Base-by-base conservation (phyloP, 2,329 filamentous ascomycete species). In the Corinectria fuckeliana region DNA sequence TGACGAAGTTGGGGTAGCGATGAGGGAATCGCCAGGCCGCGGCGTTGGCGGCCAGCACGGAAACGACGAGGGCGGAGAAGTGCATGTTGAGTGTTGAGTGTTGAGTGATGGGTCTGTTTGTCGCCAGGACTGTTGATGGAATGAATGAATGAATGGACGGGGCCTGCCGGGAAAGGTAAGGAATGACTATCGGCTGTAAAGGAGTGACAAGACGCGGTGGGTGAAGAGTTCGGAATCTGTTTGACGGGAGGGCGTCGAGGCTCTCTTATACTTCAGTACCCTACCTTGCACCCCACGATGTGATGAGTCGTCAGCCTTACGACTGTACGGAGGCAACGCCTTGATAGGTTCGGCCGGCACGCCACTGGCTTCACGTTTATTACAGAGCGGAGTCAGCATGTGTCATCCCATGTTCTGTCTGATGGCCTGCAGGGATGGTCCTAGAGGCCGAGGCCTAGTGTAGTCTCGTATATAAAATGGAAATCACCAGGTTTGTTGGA, bases 41-140 rank as follows among this genome's bases (percentile, higher is more conserved):
- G 64, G 65, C 67, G 41, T 51, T 58, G 41, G 64, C 48, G 39
- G 41, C 57, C 38, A 60, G 42, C 32, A 48, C 41, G 54, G 57
- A 60, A 36, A 60, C 47, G 28, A 42, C 26, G 18, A 60, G 7
- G 23, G 52, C 11, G 34, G 57, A 60, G 57, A 56, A 56, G 18
- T 50, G 57, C 57, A 60, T 60, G 34, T 60, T 60, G 52, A 56
- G 16, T 14, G 26, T 5, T 18, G n/a, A n/a, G 11, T 25, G 42
- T 25, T 38, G 11, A 9, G 25, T 36, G 23, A 16, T 34, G n/a
- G 32, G 16, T 21, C 23, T 42, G 32, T 32, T 34, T 36, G 57
- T 60, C 57, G 39, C 57, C 52, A 25, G 57, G 57, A 60, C 57
- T 56, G 36, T 26, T 3, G 14, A 9, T 44, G 18, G n/a, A 42